A percentile compares a stretch with the other conserved stretches of the same genome.
These are phyloP conservation scores for Paraconiothyrium sp. DNA, from an alignment of 2,329 filamentous ascomycete species.

Conservation along the genomic window DNA sequence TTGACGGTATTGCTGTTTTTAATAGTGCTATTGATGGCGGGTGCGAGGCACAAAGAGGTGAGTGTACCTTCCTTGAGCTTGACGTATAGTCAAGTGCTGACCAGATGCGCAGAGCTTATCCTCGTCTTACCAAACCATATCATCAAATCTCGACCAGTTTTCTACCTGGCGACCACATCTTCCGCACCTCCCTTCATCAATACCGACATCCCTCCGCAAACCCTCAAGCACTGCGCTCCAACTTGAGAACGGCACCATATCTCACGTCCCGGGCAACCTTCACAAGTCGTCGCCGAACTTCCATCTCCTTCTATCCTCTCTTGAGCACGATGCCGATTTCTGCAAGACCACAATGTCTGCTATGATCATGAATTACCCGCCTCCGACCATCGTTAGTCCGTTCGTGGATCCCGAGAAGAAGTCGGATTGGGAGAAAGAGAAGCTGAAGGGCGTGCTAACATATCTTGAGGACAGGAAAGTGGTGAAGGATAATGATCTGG, in stretches of 20 bases:
- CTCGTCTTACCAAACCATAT: constrained; percentile 36
- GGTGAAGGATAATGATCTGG: constrained; percentile 67
- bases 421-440: constrained; percentile 54
- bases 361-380: constrained; percentile 68
- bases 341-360: constrained; percentile 67
- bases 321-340: constrained; percentile 59
- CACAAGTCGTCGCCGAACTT: constrained; percentile 54
- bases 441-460: constrained; percentile 56
- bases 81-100: constrained; percentile 20
- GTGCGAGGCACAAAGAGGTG: constrained; percentile 33
- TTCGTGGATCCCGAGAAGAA: constrained; percentile 34
- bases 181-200: constrained; percentile 33
- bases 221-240: constrained; percentile 47
- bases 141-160: constrained; percentile 33
- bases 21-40: constrained; percentile 32
- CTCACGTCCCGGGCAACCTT: constrained; percentile 37
- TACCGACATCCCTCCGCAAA: constrained; percentile 36
- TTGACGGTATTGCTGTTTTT: constrained; percentile 31
- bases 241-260: constrained; percentile 44
- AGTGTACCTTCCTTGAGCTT: constrained; percentile 8
- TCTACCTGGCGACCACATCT: constrained; percentile 41
- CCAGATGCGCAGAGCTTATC: constrained; percentile 33
- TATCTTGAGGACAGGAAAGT: constrained; percentile 59
- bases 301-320: constrained; percentile 65
- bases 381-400: constrained; percentile 64